These are phyloP conservation scores for Globisporangium alternatum DNA, from an alignment of 352 stramenopile genomes.

Conservation along the genomic window DNA sequence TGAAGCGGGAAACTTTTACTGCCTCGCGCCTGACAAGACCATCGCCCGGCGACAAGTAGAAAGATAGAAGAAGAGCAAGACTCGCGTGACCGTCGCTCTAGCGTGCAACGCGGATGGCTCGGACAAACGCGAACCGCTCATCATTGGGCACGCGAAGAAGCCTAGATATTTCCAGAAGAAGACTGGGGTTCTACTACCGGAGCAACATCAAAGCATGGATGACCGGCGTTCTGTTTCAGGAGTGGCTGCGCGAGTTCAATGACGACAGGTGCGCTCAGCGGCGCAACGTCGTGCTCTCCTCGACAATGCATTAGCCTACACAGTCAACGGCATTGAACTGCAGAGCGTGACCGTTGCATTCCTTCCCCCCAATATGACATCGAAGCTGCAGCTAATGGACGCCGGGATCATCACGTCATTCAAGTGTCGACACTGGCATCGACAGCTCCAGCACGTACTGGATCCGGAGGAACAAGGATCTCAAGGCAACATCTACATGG, in stretches of 20 bases:
- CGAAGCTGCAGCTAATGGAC: not conserved
- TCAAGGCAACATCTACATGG: too few relatives aligned
- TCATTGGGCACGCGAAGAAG: not conserved
- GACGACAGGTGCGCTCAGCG: not conserved
- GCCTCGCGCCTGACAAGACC: not conserved
- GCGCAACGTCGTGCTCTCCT: not conserved
- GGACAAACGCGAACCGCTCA: not conserved
- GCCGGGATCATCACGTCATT: not conserved
- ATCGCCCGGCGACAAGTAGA: not conserved
- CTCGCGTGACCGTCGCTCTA: not conserved
- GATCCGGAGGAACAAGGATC: too few relatives aligned
- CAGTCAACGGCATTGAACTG: too few relatives aligned
- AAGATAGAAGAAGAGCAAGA: not conserved
- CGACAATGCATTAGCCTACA: not conserved
- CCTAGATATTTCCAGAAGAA: not conserved
- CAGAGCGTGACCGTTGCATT: too few relatives aligned
- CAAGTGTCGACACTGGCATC: too few relatives aligned
- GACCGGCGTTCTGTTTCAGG: not conserved
- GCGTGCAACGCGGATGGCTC: not conserved
- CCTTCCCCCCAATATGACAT: not conserved
- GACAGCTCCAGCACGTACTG: too few relatives aligned
- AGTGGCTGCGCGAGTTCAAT: not conserved
- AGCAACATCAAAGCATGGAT: not conserved
- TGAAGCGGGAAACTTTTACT: not conserved
- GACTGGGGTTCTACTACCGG: not conserved